These are phyloP conservation scores for Alnus glutinosa DNA, from an alignment of 306 rosid genomes.

Conservation along the genomic window DNA sequence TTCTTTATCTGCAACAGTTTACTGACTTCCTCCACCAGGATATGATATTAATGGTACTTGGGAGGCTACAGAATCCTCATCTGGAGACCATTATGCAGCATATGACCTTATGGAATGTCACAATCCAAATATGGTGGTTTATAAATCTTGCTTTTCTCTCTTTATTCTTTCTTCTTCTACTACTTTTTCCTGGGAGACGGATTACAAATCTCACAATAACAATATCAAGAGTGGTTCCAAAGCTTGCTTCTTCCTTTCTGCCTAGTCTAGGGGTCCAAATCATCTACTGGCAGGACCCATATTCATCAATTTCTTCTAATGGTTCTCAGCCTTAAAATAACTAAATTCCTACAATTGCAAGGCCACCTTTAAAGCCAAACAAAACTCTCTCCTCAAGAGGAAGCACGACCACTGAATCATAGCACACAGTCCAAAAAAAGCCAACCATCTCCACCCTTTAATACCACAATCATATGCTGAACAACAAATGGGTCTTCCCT, in stretches of 20 bases:
- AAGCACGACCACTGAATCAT: neutral
- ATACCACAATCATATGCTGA: neutral
- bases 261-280: neutral
- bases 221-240: neutral
- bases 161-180: neutral
- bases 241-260: neutral
- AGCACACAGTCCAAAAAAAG: neutral
- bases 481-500: neutral
- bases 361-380: neutral
- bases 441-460: neutral
- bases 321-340: neutral
- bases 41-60: neutral
- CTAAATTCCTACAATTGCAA: neutral
- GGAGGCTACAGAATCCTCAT: neutral
- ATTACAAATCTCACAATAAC: neutral
- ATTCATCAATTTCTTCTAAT: neutral
- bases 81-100: neutral
- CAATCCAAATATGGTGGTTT: too few relatives aligned
- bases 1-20: neutral
- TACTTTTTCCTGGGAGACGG: neutral
- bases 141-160: too few relatives aligned
- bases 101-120: neutral
- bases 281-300: neutral
- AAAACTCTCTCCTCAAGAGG: neutral
- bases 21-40: neutral